phyloP scores from a whole-genome alignment of 805 yeast genomes.

The Spathaspora boniae region DNA sequence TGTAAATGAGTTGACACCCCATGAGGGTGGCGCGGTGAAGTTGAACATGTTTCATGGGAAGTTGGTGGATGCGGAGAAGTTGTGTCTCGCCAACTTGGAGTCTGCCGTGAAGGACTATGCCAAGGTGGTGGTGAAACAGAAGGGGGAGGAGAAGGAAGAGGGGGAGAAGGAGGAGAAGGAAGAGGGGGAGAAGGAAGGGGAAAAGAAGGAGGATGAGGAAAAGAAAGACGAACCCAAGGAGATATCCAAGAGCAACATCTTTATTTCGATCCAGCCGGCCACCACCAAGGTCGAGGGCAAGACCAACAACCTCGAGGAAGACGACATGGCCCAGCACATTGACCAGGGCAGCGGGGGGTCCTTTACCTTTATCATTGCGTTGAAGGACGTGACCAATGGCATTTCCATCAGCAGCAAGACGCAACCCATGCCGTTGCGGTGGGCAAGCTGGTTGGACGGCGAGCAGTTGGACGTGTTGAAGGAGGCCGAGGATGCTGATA shows the following conservation, averaged over 20 bases:
- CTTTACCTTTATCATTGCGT: constrained; percentile 71
- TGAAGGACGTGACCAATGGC: constrained; percentile 76
- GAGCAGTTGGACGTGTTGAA: constrained; percentile 26
- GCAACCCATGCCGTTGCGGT: constrained; percentile 83
- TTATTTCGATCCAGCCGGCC: constrained; percentile 67
- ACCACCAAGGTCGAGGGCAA: constrained; percentile 26
- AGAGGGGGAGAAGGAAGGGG: too few species aligned
- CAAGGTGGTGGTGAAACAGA: constrained; percentile 18
- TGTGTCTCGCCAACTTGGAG: constrained; percentile 84
- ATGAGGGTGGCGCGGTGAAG: constrained; percentile 33
- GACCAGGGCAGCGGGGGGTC: constrained; percentile 49
- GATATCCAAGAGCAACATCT: constrained; percentile 41
- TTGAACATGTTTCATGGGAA: constrained; percentile 76
- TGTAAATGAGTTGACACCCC: constrained; percentile 47
- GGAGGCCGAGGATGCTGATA: constrained; percentile 25
- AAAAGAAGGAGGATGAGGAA: too few species aligned
- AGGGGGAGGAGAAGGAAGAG: constrained; percentile 14
- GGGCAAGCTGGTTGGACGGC: constrained; percentile 91
- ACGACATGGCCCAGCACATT: constrained; percentile 27
- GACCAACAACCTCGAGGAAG: background rate
- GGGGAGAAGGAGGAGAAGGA: constrained; percentile 12
- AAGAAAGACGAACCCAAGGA: too few species aligned
- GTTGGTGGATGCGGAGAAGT: constrained; percentile 78
- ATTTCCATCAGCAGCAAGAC: constrained; percentile 73
- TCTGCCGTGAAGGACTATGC: constrained; percentile 52